Evolutionary conservation across 2,329 filamentous ascomycete genomes (phyloP).

Genomic region (Sporothrix schenckii): DNA sequence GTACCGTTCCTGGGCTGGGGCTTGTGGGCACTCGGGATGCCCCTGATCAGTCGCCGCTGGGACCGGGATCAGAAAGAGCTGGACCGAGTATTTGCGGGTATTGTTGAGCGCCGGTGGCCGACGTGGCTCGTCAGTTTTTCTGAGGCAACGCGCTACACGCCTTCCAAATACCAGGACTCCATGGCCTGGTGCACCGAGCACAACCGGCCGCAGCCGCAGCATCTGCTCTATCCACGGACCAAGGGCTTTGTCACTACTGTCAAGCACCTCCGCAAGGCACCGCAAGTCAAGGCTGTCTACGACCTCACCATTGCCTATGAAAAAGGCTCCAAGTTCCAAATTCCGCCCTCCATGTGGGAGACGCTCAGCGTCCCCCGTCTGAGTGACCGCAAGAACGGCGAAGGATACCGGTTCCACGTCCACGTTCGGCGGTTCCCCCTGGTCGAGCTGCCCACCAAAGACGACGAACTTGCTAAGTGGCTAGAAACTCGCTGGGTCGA

Average conservation of each 20-base stretch:
- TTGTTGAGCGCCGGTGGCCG: constrained; percentile 56
- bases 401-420: constrained; percentile 54
- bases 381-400: constrained; percentile 28
- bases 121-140: constrained; percentile 68
- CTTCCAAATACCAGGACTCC: constrained; percentile 55
- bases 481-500: constrained; percentile 57
- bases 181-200: constrained; percentile 56
- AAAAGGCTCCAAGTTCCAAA: constrained; percentile 44
- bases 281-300: constrained; percentile 58
- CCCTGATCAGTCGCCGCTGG: constrained; percentile 64
- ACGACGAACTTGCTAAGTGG: constrained; percentile 55
- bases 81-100: constrained; percentile 59
- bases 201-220: constrained; percentile 55
- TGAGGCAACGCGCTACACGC: constrained; percentile 64
- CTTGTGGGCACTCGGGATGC: constrained; percentile 67
- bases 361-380: constrained; percentile 50
- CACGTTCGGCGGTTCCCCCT: constrained; percentile 54
- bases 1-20: constrained; percentile 67
- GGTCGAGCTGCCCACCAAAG: constrained; percentile 52
- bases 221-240: constrained; percentile 63
- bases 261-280: constrained; percentile 55
- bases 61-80: constrained; percentile 59
- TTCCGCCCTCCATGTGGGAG: constrained; percentile 57
- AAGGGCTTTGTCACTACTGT: constrained; percentile 65
- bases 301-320: constrained; percentile 60